A percentile compares a stretch with the other conserved stretches of the same genome.
phyloP scores from a whole-genome alignment of 2,329 filamentous ascomycete genomes.

The Arthrinium puccinioides region DNA sequence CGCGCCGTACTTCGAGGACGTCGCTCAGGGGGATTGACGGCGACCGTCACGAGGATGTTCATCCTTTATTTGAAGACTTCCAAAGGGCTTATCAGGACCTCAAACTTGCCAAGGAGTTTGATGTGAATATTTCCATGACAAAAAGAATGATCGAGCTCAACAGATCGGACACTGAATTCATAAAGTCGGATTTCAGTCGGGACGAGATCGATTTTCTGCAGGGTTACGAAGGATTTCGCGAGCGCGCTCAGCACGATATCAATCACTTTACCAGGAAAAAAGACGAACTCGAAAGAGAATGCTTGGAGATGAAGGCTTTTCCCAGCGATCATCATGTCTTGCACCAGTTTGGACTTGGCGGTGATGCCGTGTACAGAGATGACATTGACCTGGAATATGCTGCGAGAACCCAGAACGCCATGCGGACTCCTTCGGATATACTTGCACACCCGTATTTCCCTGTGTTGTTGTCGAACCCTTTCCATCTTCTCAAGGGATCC shows the following conservation, averaged over 20 bases:
- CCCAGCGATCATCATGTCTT: too few relatives aligned
- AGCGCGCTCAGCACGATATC: conserved; percentile 25
- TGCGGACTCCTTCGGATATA: too few relatives aligned
- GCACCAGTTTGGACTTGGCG: too few relatives aligned
- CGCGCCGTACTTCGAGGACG: conserved; percentile 11
- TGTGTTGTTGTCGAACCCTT: conserved; percentile 40
- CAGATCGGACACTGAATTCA: background rate
- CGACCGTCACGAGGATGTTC: conserved; percentile 29
- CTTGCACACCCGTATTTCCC: conserved; percentile 35
- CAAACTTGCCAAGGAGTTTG: conserved; percentile 39
- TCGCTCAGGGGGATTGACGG: conserved; percentile 21
- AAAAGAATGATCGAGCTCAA: conserved; percentile 19
- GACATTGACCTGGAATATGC: conserved; percentile 33
- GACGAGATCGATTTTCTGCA: conserved; percentile 37
- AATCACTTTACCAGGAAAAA: conserved; percentile 25
- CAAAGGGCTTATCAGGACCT: conserved; percentile 35
- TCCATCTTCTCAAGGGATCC: conserved; percentile 29
- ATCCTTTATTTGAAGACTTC: conserved; percentile 39
- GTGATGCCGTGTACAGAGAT: conserved; percentile 24
- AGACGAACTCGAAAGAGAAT: conserved; percentile 27
- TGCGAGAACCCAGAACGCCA: too few relatives aligned
- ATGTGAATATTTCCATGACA: conserved; percentile 33
- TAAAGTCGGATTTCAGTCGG: conserved; percentile 11
- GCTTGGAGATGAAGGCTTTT: conserved; percentile 33
- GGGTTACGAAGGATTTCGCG: conserved; percentile 31